Evolutionary conservation across 2,329 filamentous ascomycete genomes (phyloP).

Genomic region (Tolypocladium pustulatum): DNA sequence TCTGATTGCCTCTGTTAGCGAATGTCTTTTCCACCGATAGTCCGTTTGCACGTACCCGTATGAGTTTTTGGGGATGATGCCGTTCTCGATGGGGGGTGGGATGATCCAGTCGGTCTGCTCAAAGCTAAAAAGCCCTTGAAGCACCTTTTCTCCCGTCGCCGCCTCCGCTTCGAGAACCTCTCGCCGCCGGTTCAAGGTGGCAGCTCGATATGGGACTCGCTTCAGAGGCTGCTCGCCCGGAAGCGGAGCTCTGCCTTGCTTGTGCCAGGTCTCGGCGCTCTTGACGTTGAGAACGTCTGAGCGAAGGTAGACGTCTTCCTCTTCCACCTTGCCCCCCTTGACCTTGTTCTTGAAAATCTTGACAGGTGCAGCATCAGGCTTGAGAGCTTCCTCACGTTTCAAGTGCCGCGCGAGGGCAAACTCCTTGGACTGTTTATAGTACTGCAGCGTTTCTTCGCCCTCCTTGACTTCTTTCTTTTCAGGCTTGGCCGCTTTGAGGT

Average conservation of each 20-base stretch:
- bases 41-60: constrained; percentile 47
- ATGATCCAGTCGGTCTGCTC: constrained; percentile 96
- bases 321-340: constrained; percentile 62
- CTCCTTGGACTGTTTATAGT: constrained; percentile 76
- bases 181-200: constrained; percentile 75
- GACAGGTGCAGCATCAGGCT: constrained; percentile 55
- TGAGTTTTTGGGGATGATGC: constrained; percentile 83
- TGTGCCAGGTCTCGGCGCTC: constrained; percentile 94
- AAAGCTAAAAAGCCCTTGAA: constrained; percentile 74
- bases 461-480: constrained; percentile 65
- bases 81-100: constrained; percentile 72
- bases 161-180: constrained; percentile 82
- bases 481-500: constrained; percentile 61
- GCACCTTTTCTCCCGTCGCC: constrained; percentile 68
- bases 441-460: constrained; percentile 74
- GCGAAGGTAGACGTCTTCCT: constrained; percentile 72
- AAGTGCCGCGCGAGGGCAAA: constrained; percentile 80
- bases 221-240: constrained; percentile 69
- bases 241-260: constrained; percentile 74
- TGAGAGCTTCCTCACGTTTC: constrained; percentile 81
- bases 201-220: constrained; percentile 78
- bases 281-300: constrained; percentile 77
- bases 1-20: constrained; percentile 16
- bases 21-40: not conserved
- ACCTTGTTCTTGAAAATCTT: constrained; percentile 64